Evolutionary conservation across 2,329 filamentous ascomycete species (phyloP), one percentile per base, ranked within the genome.

Genomic region (Trichoderma atrobrunneum): DNA sequence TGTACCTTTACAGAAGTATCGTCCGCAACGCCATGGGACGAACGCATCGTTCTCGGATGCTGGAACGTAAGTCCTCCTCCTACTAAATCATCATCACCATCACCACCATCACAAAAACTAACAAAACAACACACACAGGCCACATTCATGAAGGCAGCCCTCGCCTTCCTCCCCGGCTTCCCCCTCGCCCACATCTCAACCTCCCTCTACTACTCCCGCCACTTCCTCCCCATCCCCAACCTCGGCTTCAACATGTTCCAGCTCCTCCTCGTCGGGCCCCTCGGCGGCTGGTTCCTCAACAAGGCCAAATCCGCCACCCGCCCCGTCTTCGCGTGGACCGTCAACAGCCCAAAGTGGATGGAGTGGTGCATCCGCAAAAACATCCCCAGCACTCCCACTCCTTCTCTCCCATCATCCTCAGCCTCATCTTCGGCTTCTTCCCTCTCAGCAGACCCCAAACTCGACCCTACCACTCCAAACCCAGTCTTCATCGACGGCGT

Each of bases 321-420:
- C 26, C 86, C 87, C 5, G 84, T 98, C 5, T 91, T 92, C 76
- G 87, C 90, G 0, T 98, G 95, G 95, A 98, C 95, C 0, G 92
- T 97, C 65, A 97, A 98, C 79, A 87, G 92, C 16, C 87, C 89
- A 74, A 85, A 86, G 64, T 88, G 90, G 81, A 98, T 98, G 95
- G 87, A 90, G 76, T 97, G 94, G 93, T 87, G 89, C 74, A 89
- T 97, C 39, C 75, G 77, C 5, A 78, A 78, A 73, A 81, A 82
- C 63, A 60, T 73, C 16, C 72, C 76, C 21, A 21, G 8, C n/a
- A 16, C 14, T n/a, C 36, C 36, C 3, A n/a, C n/a, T 30, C 12
- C 54, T 28, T 11, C 7, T 43, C 54, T 48, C 26, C 18, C 39
- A 5, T 39, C 56, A n/a, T 5, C 30, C 10, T 51, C 66, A 5